Evolutionary conservation across 75 land plant genomes (phyloP).

Genomic region (Selaginella moellendorffii): DNA sequence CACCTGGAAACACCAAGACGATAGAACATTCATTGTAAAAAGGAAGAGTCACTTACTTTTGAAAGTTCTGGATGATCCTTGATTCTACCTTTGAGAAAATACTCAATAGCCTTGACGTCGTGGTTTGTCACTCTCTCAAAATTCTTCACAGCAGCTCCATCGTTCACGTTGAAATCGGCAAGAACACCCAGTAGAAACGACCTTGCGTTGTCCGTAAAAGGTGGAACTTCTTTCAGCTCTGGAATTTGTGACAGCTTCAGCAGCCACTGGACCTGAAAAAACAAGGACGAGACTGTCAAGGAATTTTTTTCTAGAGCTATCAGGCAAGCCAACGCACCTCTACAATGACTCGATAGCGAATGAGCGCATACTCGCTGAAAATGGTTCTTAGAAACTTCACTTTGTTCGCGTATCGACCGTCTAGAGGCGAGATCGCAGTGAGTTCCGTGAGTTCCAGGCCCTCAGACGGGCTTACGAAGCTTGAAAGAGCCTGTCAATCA

Average conservation of each 20-base stretch:
- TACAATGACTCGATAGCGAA: slow-evolving; percentile 59
- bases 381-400: slow-evolving; percentile 53
- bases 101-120: slow-evolving; percentile 96
- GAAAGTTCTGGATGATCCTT: slow-evolving; percentile 53
- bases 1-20: slow-evolving; percentile 31
- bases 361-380: slow-evolving; percentile 78
- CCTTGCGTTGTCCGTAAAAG: slow-evolving; percentile 49
- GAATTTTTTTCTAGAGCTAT: not conserved
- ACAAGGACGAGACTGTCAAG: not conserved
- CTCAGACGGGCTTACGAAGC: not conserved
- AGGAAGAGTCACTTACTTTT: slow-evolving; percentile 30
- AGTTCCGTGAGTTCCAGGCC: slow-evolving; percentile 42
- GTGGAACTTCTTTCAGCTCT: slow-evolving; percentile 62
- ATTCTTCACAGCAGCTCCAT: slow-evolving; percentile 63
- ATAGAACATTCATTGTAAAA: not conserved
- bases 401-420: slow-evolving; percentile 71
- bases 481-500: not conserved
- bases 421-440: slow-evolving; percentile 75
- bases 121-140: slow-evolving; percentile 84
- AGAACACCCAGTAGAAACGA: slow-evolving; percentile 37
- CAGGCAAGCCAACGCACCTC: slow-evolving; percentile 44
- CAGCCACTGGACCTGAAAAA: slow-evolving; percentile 69
- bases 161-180: slow-evolving; percentile 39
- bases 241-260: slow-evolving; percentile 57
- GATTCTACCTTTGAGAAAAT: slow-evolving; percentile 64